A percentile compares a stretch with the other conserved stretches of the same genome.
Conservation (phyloP, 306 rosid species). For the Fragaria vesca region DNA sequence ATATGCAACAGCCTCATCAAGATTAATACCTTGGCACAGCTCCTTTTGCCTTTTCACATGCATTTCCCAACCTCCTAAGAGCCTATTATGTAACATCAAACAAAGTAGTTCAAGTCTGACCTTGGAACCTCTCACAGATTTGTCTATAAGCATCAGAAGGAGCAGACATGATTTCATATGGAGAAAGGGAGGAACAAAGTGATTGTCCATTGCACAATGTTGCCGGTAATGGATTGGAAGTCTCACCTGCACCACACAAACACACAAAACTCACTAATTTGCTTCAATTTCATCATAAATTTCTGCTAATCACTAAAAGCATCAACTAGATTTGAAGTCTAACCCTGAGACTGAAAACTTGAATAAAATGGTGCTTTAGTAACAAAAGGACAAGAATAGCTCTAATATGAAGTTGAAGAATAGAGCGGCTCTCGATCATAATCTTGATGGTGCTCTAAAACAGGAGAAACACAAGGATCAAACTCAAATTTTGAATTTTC, state of each 20-base stretch:
- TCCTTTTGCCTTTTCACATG: too few species aligned
- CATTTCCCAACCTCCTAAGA: too few species aligned
- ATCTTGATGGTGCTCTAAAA: not conserved
- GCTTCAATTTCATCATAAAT: not conserved
- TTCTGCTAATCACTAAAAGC: not conserved
- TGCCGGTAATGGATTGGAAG: not conserved
- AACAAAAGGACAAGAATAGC: not conserved
- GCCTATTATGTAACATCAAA: not conserved
- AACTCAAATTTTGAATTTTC: too few species aligned
- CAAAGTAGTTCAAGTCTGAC: not conserved
- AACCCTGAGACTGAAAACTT: not conserved
- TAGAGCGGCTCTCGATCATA: not conserved
- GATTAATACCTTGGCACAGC: too few species aligned
- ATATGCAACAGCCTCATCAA: too few species aligned
- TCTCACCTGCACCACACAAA: not conserved
- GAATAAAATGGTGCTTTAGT: not conserved
- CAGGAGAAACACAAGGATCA: not conserved
- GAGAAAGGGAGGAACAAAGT: not conserved
- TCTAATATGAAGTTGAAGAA: not conserved
- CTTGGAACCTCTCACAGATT: not conserved
- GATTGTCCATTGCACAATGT: not conserved
- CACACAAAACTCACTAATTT: not conserved
- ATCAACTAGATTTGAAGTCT: not conserved
- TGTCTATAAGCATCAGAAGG: not conserved
- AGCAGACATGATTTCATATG: not conserved